A percentile compares a stretch with the other conserved stretches of the same genome.
phyloP scores from a whole-genome alignment of 805 yeast genomes.

The Starmerella etchellsii region DNA sequence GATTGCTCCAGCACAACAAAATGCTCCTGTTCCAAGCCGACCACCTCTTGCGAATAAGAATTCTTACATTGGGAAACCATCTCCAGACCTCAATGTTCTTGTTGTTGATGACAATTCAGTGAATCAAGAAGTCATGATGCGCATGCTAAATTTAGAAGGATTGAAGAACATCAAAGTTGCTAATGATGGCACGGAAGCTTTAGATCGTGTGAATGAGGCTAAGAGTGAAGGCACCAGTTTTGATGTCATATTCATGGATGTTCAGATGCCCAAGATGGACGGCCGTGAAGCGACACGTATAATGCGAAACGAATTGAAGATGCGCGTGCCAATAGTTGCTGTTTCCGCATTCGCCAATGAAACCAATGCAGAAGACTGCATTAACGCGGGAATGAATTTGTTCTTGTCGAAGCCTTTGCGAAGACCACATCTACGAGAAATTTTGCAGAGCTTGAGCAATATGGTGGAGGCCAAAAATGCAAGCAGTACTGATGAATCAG shows the following conservation, averaged over 20 bases:
- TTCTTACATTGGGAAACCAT: constrained; percentile 3
- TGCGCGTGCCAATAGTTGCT: constrained; percentile 71
- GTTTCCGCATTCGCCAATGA: constrained; percentile 93
- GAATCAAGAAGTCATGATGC: constrained; percentile 81
- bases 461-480: too few species aligned
- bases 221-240: constrained; percentile 27
- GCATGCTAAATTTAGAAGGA: constrained; percentile 83
- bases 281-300: constrained; percentile 72
- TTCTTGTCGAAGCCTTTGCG: constrained; percentile 67
- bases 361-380: constrained; percentile 72
- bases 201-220: constrained; percentile 46
- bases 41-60: constrained; percentile 5
- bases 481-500: too few species aligned
- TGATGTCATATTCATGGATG: constrained; percentile 87
- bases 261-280: constrained; percentile 91
- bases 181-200: constrained; percentile 83
- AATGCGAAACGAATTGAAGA: constrained; percentile 51
- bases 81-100: constrained; percentile 35
- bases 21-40: too few species aligned
- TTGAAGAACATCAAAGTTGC: constrained; percentile 60
- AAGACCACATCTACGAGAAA: constrained; percentile 22
- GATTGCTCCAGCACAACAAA: background rate
- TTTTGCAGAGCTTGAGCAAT: constrained; percentile 15
- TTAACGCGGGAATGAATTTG: constrained; percentile 85
- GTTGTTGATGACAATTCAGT: constrained; percentile 93